Conservation (phyloP, 805 yeast genomes). For the Yamadazyma insecticola region DNA sequence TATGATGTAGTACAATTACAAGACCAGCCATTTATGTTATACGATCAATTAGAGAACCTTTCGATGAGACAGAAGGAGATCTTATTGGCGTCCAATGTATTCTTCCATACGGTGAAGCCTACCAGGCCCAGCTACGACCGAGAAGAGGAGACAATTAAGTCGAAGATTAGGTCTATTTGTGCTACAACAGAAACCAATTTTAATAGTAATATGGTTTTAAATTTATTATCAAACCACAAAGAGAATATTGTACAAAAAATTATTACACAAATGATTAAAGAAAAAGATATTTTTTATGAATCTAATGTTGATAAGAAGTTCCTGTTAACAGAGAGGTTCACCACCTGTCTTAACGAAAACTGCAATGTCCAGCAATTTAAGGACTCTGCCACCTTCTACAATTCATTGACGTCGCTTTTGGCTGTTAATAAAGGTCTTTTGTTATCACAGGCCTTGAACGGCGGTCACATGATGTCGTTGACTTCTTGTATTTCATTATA, state of each 20-base stretch:
- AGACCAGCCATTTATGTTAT: slow-evolving; percentile 17
- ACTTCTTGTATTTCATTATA: slow-evolving; percentile 48
- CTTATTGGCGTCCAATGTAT: slow-evolving; percentile 42
- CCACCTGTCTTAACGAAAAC: too few species aligned
- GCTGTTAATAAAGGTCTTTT: too few species aligned
- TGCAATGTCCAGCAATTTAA: too few species aligned
- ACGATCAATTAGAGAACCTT: slow-evolving; percentile 46
- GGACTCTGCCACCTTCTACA: too few species aligned
- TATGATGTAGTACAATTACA: slow-evolving; percentile 23
- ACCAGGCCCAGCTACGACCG: too few species aligned
- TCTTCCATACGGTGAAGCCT: slow-evolving; percentile 21
- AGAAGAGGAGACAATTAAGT: too few species aligned
- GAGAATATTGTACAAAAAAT: slow-evolving; percentile 48
- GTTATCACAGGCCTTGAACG: slow-evolving; percentile 51
- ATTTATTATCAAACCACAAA: too few species aligned
- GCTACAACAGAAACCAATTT: slow-evolving; percentile 47
- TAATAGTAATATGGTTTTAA: too few species aligned
- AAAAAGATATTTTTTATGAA: slow-evolving; percentile 50
- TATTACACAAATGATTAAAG: slow-evolving; percentile 45
- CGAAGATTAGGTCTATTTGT: too few species aligned
- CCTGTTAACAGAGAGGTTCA: slow-evolving; percentile 47
- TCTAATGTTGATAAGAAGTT: slow-evolving; percentile 53
- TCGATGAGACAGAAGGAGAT: slow-evolving; percentile 74
- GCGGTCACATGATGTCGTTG: slow-evolving; percentile 59
- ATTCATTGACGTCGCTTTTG: too few species aligned